Evolutionary conservation across 169 alveolate species (phyloP).

Genomic region (Cryptosporidium ubiquitum): DNA sequence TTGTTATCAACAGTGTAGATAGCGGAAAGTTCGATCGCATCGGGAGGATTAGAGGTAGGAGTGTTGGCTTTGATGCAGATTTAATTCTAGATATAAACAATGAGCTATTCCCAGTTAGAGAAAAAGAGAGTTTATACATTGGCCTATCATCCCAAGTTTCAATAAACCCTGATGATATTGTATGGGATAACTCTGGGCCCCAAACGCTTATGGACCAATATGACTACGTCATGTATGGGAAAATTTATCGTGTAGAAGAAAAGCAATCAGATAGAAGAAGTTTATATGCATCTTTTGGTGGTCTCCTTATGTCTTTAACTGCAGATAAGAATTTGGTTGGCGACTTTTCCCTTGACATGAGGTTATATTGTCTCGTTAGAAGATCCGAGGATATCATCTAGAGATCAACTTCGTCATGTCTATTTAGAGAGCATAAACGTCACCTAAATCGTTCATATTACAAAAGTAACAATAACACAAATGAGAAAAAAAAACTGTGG

Average conservation of each 20-base stretch:
- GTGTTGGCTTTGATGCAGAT: slow-evolving; percentile 93
- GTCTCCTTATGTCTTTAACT: slow-evolving; percentile 89
- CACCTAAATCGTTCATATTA: neutral
- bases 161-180: slow-evolving; percentile 12
- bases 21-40: slow-evolving; percentile 90
- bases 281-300: slow-evolving; percentile 90
- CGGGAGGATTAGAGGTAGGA: slow-evolving; percentile 87
- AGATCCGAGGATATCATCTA: slow-evolving; percentile 74
- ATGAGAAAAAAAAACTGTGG: neutral
- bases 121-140: slow-evolving; percentile 78
- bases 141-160: slow-evolving; percentile 79
- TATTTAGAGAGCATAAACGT: neutral
- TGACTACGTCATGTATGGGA: slow-evolving; percentile 92
- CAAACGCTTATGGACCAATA: slow-evolving; percentile 83
- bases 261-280: slow-evolving; percentile 89
- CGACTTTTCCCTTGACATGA: slow-evolving; percentile 89
- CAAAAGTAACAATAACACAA: neutral
- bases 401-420: neutral
- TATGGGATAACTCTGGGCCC: slow-evolving; percentile 72
- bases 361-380: slow-evolving; percentile 84
- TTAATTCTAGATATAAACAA: slow-evolving; percentile 88
- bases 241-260: slow-evolving; percentile 89
- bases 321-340: slow-evolving; percentile 92
- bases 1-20: slow-evolving; percentile 87
- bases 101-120: slow-evolving; percentile 87